These are phyloP conservation scores for Mycena sanguinolenta DNA, from an alignment of 768 basidiomycete genomes.

Conservation along the genomic window DNA sequence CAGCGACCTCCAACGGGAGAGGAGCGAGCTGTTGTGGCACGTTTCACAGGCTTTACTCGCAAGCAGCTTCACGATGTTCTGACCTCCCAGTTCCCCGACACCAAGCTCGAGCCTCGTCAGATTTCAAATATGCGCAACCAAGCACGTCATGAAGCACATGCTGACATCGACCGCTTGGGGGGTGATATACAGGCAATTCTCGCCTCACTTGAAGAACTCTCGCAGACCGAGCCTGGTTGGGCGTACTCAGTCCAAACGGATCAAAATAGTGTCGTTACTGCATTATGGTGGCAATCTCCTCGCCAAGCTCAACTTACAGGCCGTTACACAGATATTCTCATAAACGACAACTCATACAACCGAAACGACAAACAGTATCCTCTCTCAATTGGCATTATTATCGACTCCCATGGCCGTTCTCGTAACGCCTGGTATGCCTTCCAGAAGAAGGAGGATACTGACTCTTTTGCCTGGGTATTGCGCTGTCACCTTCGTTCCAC, in stretches of 20 bases:
- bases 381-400: conserved; percentile 47
- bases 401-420: too few relatives aligned
- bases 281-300: conserved; percentile 51
- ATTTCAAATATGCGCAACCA: conserved; percentile 46
- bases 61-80: conserved; percentile 23
- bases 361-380: conserved; percentile 44
- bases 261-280: conserved; percentile 32
- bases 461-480: too few relatives aligned
- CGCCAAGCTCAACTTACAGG: conserved; percentile 43
- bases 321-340: conserved; percentile 49
- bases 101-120: conserved; percentile 46
- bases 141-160: conserved; percentile 31
- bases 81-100: conserved; percentile 25
- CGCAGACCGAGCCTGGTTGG: conserved; percentile 40
- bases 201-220: conserved; percentile 35
- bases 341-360: conserved; percentile 49
- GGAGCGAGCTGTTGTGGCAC: conserved; percentile 31
- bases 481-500: too few relatives aligned
- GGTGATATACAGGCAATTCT: conserved; percentile 44
- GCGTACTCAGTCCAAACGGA: conserved; percentile 39
- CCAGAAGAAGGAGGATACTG: conserved; percentile 41
- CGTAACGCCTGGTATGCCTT: conserved; percentile 48
- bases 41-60: conserved; percentile 27
- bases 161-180: conserved; percentile 39
- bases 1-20: conserved; percentile 37